Base-by-base conservation (phyloP, 2,329 filamentous ascomycete genomes). In the Aspergillus sp. region DNA sequence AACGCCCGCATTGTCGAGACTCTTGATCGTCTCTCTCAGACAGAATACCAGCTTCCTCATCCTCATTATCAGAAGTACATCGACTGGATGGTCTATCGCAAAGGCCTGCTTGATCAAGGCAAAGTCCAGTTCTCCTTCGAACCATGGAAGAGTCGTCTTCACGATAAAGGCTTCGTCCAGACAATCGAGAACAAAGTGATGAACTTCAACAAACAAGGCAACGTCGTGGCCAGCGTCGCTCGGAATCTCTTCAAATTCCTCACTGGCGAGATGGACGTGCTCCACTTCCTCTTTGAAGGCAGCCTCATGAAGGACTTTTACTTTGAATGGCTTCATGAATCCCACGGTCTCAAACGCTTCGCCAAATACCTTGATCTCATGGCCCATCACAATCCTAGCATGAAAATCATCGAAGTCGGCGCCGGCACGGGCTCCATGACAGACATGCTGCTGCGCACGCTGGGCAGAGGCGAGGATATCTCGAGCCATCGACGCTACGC, bases 341-440 rank as follows among this genome's bases (percentile, higher is more conserved):
- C 13, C 8, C 12, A 37, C 11, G 27, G 27, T 9, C 27, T 37
- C 13, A 12, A 19, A 10, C 27, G 27, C 27, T 11, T 37, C 39
- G 45, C 19, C 13, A 36, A 27, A 5, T 43, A 40, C 7, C 32
- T 44, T 5, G 45, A 50, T 13, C 31, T 49, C 7, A 26, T 54
- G 7, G 29, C 35, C 6, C 50, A 52, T 33, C 12, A 33, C 1
- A 51, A 52, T 9, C 42, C 50, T 1, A 39, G 30, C 6, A 43
- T 49, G 40, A 43, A 44, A n/a, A 37, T 54, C 6, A 12, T 54
- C 3, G 50, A 49, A 30, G 26, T 53, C 30, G 51, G 50, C 1
- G 50, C 48, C 7, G 51, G 46, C 4, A 44, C 43, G 4, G 48
- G 50, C 7, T 33, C 44, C 39, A 39, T 9, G 27, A 26, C 27